Percentiles rank a stretch among this genome's conserved stretches.
phyloP scores from a whole-genome alignment of 768 basidiomycete genomes.

The Exidia glandulosa region DNA sequence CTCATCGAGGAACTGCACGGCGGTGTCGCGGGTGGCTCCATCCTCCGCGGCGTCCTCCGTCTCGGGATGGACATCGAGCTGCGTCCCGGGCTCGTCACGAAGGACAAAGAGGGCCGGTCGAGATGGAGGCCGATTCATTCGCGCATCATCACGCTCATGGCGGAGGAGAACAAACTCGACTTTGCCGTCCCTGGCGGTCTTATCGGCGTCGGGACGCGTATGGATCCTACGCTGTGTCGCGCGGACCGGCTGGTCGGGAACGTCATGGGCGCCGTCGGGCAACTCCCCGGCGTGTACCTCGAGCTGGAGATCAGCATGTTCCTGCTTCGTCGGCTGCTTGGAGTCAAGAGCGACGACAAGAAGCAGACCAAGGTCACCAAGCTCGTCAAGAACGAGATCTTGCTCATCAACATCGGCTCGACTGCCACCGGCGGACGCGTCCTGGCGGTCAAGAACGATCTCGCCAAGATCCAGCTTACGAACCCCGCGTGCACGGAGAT shows the following conservation, averaged over 20 bases:
- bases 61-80: conserved; percentile 95
- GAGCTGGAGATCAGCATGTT: conserved; percentile 90
- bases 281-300: conserved; percentile 86
- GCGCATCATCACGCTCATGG: conserved; percentile 80
- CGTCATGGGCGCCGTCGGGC: conserved; percentile 89
- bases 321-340: conserved; percentile 89
- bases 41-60: conserved; percentile 81
- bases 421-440: conserved; percentile 96
- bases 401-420: conserved; percentile 96
- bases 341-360: conserved; percentile 97
- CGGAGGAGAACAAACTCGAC: conserved; percentile 87
- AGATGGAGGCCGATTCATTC: conserved; percentile 91
- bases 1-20: conserved; percentile 96
- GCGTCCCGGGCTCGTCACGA: conserved; percentile 91
- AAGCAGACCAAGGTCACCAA: conserved; percentile 90
- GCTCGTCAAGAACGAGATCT: conserved; percentile 79
- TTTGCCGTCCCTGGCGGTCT: conserved; percentile 97
- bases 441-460: conserved; percentile 84
- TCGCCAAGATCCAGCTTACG: conserved; percentile 89
- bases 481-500: conserved; percentile 93
- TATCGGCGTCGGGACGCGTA: conserved; percentile 96
- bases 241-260: conserved; percentile 96
- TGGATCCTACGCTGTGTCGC: conserved; percentile 93
- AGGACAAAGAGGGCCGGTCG: conserved; percentile 81
- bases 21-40: conserved; percentile 95